Evolutionary conservation across 2,329 filamentous ascomycete genomes (phyloP), one percentile per base, ranked within the genome.

Genomic region (Ustulina deusta): DNA sequence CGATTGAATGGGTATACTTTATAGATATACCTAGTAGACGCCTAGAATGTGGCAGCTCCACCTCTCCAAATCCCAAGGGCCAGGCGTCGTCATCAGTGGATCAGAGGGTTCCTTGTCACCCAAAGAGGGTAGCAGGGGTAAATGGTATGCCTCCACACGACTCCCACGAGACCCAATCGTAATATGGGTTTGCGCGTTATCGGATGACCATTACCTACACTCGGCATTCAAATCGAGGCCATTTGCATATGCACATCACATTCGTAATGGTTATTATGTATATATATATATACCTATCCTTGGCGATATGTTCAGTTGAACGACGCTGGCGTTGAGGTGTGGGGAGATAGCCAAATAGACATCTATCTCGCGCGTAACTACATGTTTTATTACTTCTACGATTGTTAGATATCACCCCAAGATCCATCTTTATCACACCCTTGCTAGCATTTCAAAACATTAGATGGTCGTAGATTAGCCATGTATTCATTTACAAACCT

Each of bases 1-100:
- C 46, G n/a, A 34, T 42, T n/a, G n/a, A 61, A 44, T 17, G 34
- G 49, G 48, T 58, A 29, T 46, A 29, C 44, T 56, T 25, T 59
- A 69, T 63, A 63, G n/a, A n/a, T n/a, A n/a, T n/a, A n/a, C n/a
- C n/a, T 46, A 56, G 36, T 17, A 52, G 20, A 36, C 11, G 48
- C 10, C 32, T 36, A 34, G 62, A 40, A 40, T 46, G 38, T 38
- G 17, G 44, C 13, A 42, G 62, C 49, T 55, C 66, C 66, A 65
- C 56, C 40, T n/a, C 48, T 46, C 55, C 49, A 60, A 56, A 68
- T 42, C 29, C 29, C 51, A 36, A 46, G 61, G 62, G 52, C 62
- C 48, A 58, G 51, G 65, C 66, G 66, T 68, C 66, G 66, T 68
- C 58, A 68, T 49, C 57, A 59, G 56, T 54, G 61, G 57, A 68